Evolutionary conservation across 768 basidiomycete species (phyloP).

Genomic region (Mycena pura): DNA sequence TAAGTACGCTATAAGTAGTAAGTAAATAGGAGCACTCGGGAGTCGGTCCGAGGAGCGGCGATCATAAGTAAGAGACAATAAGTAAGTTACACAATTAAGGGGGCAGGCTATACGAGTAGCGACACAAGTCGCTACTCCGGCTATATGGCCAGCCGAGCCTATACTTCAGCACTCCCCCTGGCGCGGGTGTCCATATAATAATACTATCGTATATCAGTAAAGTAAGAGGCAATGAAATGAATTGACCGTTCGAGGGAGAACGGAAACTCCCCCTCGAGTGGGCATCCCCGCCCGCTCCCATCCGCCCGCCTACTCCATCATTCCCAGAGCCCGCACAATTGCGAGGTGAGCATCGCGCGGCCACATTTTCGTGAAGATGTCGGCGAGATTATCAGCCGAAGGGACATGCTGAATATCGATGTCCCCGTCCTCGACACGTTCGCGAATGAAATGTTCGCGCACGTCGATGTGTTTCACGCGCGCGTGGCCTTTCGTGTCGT

Average conservation of each 20-base stretch:
- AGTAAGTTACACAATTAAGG: too few relatives aligned
- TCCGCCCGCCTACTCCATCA: not conserved
- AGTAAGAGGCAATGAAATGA: not conserved
- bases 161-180: not conserved
- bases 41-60: too few relatives aligned
- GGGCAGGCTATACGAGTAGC: too few relatives aligned
- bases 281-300: not conserved
- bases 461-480: too few relatives aligned
- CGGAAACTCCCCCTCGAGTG: not conserved
- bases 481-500: too few relatives aligned
- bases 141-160: too few relatives aligned
- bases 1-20: too few relatives aligned
- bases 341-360: not conserved
- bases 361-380: conserved; percentile 36
- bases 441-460: too few relatives aligned
- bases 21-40: too few relatives aligned
- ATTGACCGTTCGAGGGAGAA: not conserved
- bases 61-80: not conserved
- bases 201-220: not conserved
- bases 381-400: conserved; percentile 31
- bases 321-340: not conserved
- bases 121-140: too few relatives aligned
- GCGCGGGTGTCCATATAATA: not conserved
- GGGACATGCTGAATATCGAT: conserved; percentile 13
- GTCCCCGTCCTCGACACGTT: too few relatives aligned